Evolutionary conservation across 2,329 filamentous ascomycete species (phyloP), one percentile per base, ranked within the genome.

Genomic region (Trichophyton verrucosum): DNA sequence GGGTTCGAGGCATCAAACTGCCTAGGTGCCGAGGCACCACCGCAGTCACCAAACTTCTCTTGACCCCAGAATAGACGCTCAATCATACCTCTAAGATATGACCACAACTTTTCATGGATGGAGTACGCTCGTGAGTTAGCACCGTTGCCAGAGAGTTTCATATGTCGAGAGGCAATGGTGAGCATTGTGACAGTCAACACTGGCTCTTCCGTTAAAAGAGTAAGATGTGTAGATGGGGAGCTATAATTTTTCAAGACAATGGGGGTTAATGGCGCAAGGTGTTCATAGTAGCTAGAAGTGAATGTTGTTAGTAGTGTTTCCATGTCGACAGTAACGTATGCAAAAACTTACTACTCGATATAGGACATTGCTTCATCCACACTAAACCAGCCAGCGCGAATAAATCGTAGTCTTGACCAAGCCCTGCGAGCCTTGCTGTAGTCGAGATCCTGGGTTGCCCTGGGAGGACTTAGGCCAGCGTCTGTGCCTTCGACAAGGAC

Each of bases 361-460:
- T 97, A 97, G 49, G 87, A 86, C 72, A 97, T 91, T 22, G 90
- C 92, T 74, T 99, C 94, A 65, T 88, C 85, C 0, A 92, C 88
- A 0, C 91, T 95, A 72, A 99, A 94, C 92, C 92, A 97, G 8
- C 94, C 94, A 7, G 91, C 91, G 60, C 91, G 86, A n/a, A 97
- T 92, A 71, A 97, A 97, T 49, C 91, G 86, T 72, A 96, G 91
- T 64, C 90, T 81, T 1, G 86, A 85, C 94, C 94, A 99, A n/a
- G 90, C 87, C 68, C 84, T 86, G 62, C 96, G 76, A 0, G 91
- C 91, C 61, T 88, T 83, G 47, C 81, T 76, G 66, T 71, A 74
- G 33, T 74, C 72, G 2, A 72, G 66, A 61, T 77, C 73, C 53
- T 71, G 69, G 3, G 65, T 60, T 42, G 69, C 68, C 38, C 61